Percentiles rank a stretch among this genome's conserved stretches.
Evolutionary conservation across 371 early-diverging fungal species (phyloP).

Genomic region (Mucor plumbeus): DNA sequence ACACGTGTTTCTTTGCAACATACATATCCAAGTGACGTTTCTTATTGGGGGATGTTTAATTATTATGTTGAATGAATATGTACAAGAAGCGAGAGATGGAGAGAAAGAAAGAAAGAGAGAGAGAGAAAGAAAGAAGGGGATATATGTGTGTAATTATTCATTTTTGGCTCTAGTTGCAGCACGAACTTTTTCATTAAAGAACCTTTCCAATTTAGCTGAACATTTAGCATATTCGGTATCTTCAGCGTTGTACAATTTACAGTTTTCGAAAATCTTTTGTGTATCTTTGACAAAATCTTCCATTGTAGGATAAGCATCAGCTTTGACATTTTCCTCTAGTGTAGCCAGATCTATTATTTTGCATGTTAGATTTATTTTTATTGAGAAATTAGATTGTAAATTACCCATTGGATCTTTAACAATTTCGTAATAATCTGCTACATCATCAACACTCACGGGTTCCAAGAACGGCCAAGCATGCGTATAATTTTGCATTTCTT

Average conservation of each 20-base stretch:
- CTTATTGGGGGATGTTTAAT: slow-evolving; percentile 7
- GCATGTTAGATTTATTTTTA: neutral
- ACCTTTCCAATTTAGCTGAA: slow-evolving; percentile 57
- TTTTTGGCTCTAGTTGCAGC: slow-evolving; percentile 10
- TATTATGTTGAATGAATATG: neutral
- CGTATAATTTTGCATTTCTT: slow-evolving; percentile 78
- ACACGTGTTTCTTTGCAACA: slow-evolving; percentile 10
- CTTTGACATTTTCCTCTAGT: slow-evolving; percentile 62
- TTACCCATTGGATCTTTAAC: slow-evolving; percentile 99
- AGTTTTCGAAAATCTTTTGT: slow-evolving; percentile 50
- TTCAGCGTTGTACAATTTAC: slow-evolving; percentile 68
- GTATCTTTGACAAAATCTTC: slow-evolving; percentile 47
- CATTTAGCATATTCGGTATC: slow-evolving; percentile 71
- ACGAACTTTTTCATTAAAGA: slow-evolving; percentile 48
- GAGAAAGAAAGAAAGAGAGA: neutral
- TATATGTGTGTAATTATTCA: neutral
- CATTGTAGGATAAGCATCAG: slow-evolving; percentile 48
- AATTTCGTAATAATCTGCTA: slow-evolving; percentile 96
- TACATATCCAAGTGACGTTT: slow-evolving; percentile 8
- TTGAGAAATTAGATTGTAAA: neutral
- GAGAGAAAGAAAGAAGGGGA: neutral
- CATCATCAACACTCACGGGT: slow-evolving; percentile 93
- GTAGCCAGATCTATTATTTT: slow-evolving; percentile 58
- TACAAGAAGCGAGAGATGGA: neutral
- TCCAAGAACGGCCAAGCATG: slow-evolving; percentile 98